These are phyloP conservation scores for Candida buenavistaensis DNA, from an alignment of 1,139 yeast genomes.

Conservation along the genomic window DNA sequence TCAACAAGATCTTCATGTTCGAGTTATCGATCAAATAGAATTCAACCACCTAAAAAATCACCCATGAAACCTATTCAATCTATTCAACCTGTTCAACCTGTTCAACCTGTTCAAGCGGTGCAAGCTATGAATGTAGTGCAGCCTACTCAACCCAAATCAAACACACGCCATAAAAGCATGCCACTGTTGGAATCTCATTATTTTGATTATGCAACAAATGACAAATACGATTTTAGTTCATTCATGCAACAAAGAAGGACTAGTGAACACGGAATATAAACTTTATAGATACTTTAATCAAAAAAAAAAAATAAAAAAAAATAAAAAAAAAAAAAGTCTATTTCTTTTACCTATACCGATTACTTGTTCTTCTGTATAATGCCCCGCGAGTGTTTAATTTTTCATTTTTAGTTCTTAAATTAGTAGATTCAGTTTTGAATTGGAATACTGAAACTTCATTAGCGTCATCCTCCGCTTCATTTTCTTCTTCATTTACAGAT, in stretches of 20 bases:
- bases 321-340: neutral
- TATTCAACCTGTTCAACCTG: too few species aligned
- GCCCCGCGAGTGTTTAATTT: neutral
- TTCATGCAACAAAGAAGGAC: conserved; percentile 32
- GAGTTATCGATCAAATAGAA: conserved; percentile 22
- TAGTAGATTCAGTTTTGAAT: conserved; percentile 3
- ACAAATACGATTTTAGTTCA: conserved; percentile 37
- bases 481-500: conserved; percentile 24
- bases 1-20: conserved; percentile 15
- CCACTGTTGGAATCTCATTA: conserved; percentile 15
- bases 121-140: neutral
- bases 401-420: conserved; percentile 3
- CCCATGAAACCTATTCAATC: too few species aligned
- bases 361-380: neutral
- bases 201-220: conserved; percentile 34
- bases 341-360: conserved; percentile 1
- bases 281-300: too few species aligned
- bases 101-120: too few species aligned
- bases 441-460: conserved; percentile 1
- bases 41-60: conserved; percentile 13
- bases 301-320: too few species aligned
- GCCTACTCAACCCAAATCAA: neutral
- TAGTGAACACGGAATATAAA: conserved; percentile 4
- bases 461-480: conserved; percentile 16
- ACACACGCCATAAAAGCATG: conserved; percentile 8